phyloP scores from a whole-genome alignment of 768 basidiomycete species.

The Hemileccinum impolitum region DNA sequence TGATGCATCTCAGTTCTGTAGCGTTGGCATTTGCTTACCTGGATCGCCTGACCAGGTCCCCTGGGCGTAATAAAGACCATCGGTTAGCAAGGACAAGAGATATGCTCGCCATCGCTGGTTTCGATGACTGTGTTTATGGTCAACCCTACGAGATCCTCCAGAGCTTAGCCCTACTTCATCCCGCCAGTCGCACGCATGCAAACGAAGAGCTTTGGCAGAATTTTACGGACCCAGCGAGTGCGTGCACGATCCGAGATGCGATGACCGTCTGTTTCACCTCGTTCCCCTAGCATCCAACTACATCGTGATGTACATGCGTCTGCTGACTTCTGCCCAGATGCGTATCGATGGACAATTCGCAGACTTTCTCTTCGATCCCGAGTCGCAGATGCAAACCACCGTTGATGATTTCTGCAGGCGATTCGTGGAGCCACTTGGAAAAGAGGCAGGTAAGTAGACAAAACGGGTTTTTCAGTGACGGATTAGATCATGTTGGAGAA shows the following conservation, averaged over 20 bases:
- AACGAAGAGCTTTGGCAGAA: slow-evolving; percentile 34
- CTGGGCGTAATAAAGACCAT: slow-evolving; percentile 46
- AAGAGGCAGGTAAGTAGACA: slow-evolving; percentile 62
- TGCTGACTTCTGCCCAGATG: slow-evolving; percentile 82
- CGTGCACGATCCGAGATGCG: slow-evolving; percentile 5
- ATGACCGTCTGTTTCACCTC: slow-evolving; percentile 1
- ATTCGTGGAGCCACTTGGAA: slow-evolving; percentile 74
- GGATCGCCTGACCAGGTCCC: slow-evolving; percentile 56
- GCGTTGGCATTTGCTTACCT: slow-evolving; percentile 83
- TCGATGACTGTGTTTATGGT: slow-evolving; percentile 65
- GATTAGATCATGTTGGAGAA: neutral
- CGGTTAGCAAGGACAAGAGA: slow-evolving; percentile 47
- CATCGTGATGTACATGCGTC: slow-evolving; percentile 75
- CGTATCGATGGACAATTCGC: slow-evolving; percentile 54
- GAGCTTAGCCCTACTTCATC: slow-evolving; percentile 42
- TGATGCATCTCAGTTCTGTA: slow-evolving; percentile 32
- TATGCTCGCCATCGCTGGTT: slow-evolving; percentile 55
- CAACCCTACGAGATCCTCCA: slow-evolving; percentile 71
- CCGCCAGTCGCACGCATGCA: slow-evolving; percentile 33
- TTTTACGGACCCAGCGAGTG: slow-evolving; percentile 56
- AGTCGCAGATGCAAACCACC: slow-evolving; percentile 55
- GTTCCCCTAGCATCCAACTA: slow-evolving; percentile 54
- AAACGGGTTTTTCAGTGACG: neutral
- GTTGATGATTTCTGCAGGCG: slow-evolving; percentile 68
- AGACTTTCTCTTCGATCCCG: slow-evolving; percentile 76